Conservation (phyloP, 208 protist genomes). For the Trichomonas tenax region DNA sequence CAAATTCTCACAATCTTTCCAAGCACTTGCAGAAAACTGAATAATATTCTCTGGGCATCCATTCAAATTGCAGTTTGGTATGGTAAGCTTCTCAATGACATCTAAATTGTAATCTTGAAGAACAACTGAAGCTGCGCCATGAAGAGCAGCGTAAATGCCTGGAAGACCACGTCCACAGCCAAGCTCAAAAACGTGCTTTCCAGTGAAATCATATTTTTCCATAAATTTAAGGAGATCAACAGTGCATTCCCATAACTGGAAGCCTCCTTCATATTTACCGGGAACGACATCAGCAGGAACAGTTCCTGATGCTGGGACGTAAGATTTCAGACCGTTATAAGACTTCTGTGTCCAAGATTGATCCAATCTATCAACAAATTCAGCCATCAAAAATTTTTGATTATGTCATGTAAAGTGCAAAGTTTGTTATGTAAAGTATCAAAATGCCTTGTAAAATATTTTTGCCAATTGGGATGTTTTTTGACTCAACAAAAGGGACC, state of each 20-base stretch:
- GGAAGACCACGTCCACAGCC: slow-evolving; percentile 4
- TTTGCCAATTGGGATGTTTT: no score
- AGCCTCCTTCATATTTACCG: not conserved
- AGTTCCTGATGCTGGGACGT: not conserved
- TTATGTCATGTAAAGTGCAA: no score
- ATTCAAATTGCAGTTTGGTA: not conserved
- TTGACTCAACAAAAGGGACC: no score
- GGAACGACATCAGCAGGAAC: not conserved
- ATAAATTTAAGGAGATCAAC: not conserved
- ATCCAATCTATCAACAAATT: not conserved
- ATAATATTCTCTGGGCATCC: not conserved
- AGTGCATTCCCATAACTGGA: slow-evolving; percentile 13
- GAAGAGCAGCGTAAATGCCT: not conserved
- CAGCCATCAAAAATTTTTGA: not conserved
- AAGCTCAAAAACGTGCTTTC: not conserved
- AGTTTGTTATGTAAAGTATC: no score
- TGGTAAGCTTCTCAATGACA: not conserved
- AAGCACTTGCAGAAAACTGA: not conserved
- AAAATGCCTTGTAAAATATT: no score
- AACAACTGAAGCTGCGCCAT: not conserved
- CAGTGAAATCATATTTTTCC: not conserved
- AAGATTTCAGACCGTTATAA: not conserved
- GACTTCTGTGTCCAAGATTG: not conserved
- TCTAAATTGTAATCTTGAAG: slow-evolving; percentile 14
- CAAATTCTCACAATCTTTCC: not conserved